phyloP scores from a whole-genome alignment of 2,329 filamentous ascomycete genomes.

The Alternaria triticimaculans region DNA sequence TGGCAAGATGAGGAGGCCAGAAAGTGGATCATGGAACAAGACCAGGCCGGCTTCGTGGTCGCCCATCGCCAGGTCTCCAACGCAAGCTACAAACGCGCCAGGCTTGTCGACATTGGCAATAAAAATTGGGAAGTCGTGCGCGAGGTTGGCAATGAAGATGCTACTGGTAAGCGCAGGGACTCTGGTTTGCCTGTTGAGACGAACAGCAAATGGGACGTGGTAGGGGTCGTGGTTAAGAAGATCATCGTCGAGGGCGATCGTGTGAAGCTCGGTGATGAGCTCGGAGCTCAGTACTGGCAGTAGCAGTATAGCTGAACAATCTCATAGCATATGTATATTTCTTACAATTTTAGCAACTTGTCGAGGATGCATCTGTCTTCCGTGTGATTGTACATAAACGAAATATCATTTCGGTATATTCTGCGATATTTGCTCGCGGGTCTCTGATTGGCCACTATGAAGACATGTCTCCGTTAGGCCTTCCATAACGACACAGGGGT shows the following conservation, averaged over 20 bases:
- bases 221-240: conserved; percentile 42
- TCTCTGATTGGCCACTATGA: not conserved
- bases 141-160: conserved; percentile 37
- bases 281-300: conserved; percentile 40
- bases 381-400: no score
- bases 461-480: not conserved
- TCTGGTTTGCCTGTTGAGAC: conserved; percentile 41
- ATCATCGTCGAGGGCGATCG: conserved; percentile 36
- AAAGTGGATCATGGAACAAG: conserved; percentile 38
- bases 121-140: conserved; percentile 42
- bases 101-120: conserved; percentile 38
- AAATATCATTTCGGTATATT: no score
- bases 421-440: not conserved
- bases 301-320: conserved; percentile 2
- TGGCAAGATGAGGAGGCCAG: conserved; percentile 30
- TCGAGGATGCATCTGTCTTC: no score
- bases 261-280: conserved; percentile 40
- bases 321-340: not conserved
- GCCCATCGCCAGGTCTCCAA: conserved; percentile 39
- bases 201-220: conserved; percentile 43
- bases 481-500: not conserved
- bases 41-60: conserved; percentile 43
- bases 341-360: no score
- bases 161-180: conserved; percentile 40
- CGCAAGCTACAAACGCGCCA: conserved; percentile 45